Evolutionary conservation across 73 alveolate genomes (phyloP).

Genomic region (Paramecium pentaurelia): DNA sequence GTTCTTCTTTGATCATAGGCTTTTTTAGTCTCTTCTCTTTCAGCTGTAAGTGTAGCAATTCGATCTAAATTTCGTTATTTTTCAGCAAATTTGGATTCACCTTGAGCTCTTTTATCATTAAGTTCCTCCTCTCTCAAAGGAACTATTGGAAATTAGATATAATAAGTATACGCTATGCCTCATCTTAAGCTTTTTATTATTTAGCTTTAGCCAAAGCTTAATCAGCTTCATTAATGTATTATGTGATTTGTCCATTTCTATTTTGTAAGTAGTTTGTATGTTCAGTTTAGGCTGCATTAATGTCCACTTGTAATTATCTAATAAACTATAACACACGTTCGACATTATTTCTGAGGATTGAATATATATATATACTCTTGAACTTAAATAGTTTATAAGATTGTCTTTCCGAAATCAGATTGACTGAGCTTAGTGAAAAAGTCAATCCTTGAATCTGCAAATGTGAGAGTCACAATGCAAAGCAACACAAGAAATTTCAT

Average conservation of each 20-base stretch:
- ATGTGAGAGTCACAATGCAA: not conserved
- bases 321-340: not conserved
- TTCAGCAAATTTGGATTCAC: not conserved
- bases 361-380: not conserved
- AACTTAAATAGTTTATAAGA: not conserved
- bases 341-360: not conserved
- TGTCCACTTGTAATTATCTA: not conserved
- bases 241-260: not conserved
- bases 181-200: not conserved
- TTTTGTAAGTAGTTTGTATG: not conserved
- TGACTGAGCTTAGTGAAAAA: not conserved
- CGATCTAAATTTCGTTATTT: conserved; percentile 32
- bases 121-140: conserved; percentile 44
- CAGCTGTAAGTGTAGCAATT: not conserved
- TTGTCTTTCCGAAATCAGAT: conserved; percentile 22
- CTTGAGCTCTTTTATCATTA: not conserved
- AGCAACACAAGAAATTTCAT: not conserved
- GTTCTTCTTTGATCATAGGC: conserved; percentile 35
- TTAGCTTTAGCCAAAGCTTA: not conserved
- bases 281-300: not conserved
- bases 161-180: not conserved
- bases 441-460: conserved; percentile 6
- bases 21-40: not conserved
- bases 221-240: conserved; percentile 12
- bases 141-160: not conserved